A percentile compares a stretch with the other conserved stretches of the same genome.
These are phyloP conservation scores for Sarocladium brachiariae DNA, from an alignment of 2,329 filamentous ascomycete genomes.

Conservation along the genomic window DNA sequence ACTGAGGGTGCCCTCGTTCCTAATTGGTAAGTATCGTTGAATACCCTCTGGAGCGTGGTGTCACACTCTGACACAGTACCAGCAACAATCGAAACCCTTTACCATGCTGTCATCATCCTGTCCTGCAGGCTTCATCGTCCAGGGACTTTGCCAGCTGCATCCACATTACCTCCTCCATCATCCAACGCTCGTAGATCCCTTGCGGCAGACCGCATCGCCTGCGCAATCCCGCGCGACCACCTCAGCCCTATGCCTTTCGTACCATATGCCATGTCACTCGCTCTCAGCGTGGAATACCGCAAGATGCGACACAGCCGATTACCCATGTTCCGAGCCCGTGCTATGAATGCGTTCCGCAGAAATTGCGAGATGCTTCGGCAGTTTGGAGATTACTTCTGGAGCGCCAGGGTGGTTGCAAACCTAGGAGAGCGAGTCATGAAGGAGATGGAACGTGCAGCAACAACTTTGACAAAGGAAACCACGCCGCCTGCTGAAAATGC, in stretches of 20 bases:
- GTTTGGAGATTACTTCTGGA: conserved; percentile 52
- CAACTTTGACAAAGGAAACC: conserved; percentile 32
- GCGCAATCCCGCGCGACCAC: conserved; percentile 44
- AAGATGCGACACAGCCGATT: conserved; percentile 57
- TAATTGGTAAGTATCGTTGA: conserved; percentile 37
- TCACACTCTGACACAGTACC: conserved; percentile 15
- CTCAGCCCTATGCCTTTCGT: conserved; percentile 51
- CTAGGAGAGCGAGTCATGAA: conserved; percentile 48
- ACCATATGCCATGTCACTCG: conserved; percentile 54
- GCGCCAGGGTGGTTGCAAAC: conserved; percentile 45
- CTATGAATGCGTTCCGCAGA: conserved; percentile 45
- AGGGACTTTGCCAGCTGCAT: conserved; percentile 30
- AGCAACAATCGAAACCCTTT: conserved; percentile 57
- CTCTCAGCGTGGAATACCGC: conserved; percentile 54
- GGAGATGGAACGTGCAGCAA: conserved; percentile 50
- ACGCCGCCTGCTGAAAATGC: conserved; percentile 19
- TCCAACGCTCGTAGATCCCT: conserved; percentile 52
- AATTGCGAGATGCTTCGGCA: conserved; percentile 46
- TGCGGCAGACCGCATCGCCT: conserved; percentile 50
- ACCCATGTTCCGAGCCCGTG: conserved; percentile 51
- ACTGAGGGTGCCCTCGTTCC: conserved; percentile 38
- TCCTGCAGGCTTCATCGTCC: conserved; percentile 48
- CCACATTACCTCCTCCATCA: conserved; percentile 37
- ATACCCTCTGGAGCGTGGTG: background rate
- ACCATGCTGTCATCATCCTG: conserved; percentile 57